Percentiles rank a stretch among this genome's conserved stretches.
phyloP scores from a whole-genome alignment of 2,329 filamentous ascomycete species.

The Aspergillus sp. region DNA sequence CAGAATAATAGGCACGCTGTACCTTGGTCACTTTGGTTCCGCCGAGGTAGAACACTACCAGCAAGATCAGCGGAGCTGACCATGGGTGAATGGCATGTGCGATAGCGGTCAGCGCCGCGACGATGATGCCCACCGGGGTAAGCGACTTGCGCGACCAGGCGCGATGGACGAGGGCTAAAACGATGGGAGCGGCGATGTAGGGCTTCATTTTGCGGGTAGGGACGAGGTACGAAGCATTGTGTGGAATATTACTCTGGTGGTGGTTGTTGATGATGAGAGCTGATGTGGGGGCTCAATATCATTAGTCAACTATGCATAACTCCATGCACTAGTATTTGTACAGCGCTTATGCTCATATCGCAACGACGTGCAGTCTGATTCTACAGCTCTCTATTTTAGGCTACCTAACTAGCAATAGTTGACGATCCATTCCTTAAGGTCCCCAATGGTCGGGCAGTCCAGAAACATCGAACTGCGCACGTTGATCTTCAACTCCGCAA shows the following conservation, averaged over 20 bases:
- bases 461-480: not conserved
- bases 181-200: slow-evolving; percentile 45
- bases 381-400: too few relatives aligned
- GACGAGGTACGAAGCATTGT: not conserved
- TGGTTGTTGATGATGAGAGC: too few relatives aligned
- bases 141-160: slow-evolving; percentile 72
- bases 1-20: too few relatives aligned
- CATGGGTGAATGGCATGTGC: slow-evolving; percentile 90
- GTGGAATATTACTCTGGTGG: too few relatives aligned
- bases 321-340: too few relatives aligned
- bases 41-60: slow-evolving; percentile 81
- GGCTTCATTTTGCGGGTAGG: slow-evolving; percentile 39
- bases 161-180: slow-evolving; percentile 61
- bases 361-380: too few relatives aligned
- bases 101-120: slow-evolving; percentile 69
- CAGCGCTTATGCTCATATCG: too few relatives aligned
- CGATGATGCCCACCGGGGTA: slow-evolving; percentile 70
- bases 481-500: not conserved
- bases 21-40: slow-evolving; percentile 84
- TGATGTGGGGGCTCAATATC: too few relatives aligned
- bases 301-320: too few relatives aligned
- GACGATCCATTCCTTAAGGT: not conserved
- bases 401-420: not conserved
- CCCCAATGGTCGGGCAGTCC: not conserved
- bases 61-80: slow-evolving; percentile 82